Evolutionary conservation across 2,329 filamentous ascomycete species (phyloP).

Genomic region (Elsinoe batatas): DNA sequence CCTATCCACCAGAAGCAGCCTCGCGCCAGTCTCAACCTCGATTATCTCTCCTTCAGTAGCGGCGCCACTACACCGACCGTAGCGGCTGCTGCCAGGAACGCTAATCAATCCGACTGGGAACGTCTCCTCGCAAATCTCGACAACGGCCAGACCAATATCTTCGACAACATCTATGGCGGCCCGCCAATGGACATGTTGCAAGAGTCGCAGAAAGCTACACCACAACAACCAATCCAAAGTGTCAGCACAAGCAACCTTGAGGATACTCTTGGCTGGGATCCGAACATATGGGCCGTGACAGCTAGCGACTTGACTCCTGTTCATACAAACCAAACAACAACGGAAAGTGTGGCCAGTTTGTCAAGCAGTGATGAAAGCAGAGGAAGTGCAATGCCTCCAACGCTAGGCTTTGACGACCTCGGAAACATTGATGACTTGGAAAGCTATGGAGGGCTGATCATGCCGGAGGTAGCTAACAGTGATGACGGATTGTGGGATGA

Average conservation of each 20-base stretch:
- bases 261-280: slow-evolving; percentile 17
- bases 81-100: slow-evolving; percentile 19
- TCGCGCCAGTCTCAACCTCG: slow-evolving; percentile 30
- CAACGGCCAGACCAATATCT: slow-evolving; percentile 71
- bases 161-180: slow-evolving; percentile 70
- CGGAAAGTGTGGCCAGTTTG: slow-evolving; percentile 48
- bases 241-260: slow-evolving; percentile 11
- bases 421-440: slow-evolving; percentile 20
- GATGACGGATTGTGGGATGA: slow-evolving; percentile 16
- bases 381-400: slow-evolving; percentile 33
- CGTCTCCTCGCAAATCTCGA: slow-evolving; percentile 70
- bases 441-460: slow-evolving; percentile 22
- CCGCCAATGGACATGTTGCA: slow-evolving; percentile 36
- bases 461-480: slow-evolving; percentile 20
- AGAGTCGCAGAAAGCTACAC: slow-evolving; percentile 15
- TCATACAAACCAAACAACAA: slow-evolving; percentile 26
- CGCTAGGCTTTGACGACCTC: slow-evolving; percentile 41
- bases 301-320: slow-evolving; percentile 14
- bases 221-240: slow-evolving; percentile 9
- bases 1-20: background rate
- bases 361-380: slow-evolving; percentile 39
- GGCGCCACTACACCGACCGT: slow-evolving; percentile 24
- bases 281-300: slow-evolving; percentile 24
- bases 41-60: slow-evolving; percentile 38
- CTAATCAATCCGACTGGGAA: slow-evolving; percentile 61